Conservation (phyloP, 1,284 basidiomycete genomes). For the Puccinia hordei region DNA sequence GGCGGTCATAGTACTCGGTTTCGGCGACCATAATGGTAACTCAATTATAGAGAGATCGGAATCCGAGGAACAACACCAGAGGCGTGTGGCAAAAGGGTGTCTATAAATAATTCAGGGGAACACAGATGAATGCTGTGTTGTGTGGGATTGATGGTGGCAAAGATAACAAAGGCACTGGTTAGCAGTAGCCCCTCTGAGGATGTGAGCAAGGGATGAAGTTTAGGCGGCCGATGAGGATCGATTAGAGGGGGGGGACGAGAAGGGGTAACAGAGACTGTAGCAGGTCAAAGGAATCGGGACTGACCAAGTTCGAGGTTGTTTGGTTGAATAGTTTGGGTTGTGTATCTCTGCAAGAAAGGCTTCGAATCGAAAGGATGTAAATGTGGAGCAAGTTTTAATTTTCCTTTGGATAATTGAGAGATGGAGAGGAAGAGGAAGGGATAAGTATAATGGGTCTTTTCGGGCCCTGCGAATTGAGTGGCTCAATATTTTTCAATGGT, state of each 20-base stretch:
- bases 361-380: neutral
- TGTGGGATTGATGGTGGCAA: neutral
- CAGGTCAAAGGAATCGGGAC: neutral
- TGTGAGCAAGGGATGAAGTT: neutral
- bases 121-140: neutral
- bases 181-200: neutral
- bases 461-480: too few species aligned
- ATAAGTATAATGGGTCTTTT: too few species aligned
- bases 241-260: neutral
- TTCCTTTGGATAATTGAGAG: neutral
- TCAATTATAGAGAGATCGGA: neutral
- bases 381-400: neutral
- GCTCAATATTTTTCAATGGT: too few species aligned
- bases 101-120: neutral
- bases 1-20: slow-evolving; percentile 43
- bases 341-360: neutral
- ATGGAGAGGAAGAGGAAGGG: neutral
- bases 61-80: neutral
- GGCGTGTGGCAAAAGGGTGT: neutral
- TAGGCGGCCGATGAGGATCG: neutral
- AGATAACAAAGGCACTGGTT: neutral
- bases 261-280: neutral
- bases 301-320: neutral
- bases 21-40: slow-evolving; percentile 35
- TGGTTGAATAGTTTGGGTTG: neutral